Conservation (phyloP, 1,139 yeast genomes). For the Blastobotrys illinoisensis region DNA sequence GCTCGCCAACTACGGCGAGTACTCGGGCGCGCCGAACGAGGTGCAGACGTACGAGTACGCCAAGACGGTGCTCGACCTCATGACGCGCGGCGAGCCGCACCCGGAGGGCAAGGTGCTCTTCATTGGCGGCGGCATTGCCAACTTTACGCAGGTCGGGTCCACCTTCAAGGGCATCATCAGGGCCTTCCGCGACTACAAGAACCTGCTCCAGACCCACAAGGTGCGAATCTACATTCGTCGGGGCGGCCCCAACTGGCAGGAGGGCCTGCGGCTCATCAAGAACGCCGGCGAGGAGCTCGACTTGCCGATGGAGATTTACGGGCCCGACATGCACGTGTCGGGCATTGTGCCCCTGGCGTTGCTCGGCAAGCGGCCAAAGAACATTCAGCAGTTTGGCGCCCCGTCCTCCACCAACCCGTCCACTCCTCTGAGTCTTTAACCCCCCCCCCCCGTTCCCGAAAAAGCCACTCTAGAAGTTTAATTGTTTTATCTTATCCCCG, state of each 20-base stretch:
- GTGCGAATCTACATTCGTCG: conserved; percentile 42
- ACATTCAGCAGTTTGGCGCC: conserved; percentile 35
- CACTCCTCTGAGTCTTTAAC: conserved; percentile 29
- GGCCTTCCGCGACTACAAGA: conserved; percentile 41
- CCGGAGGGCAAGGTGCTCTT: conserved; percentile 41
- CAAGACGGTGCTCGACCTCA: conserved; percentile 42
- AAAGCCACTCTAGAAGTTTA: background rate
- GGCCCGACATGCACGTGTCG: conserved; percentile 47
- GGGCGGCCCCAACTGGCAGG: conserved; percentile 48
- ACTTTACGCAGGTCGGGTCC: conserved; percentile 45
- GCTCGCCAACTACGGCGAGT: conserved; percentile 44
- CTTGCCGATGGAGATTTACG: conserved; percentile 44
- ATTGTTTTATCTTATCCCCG: background rate
- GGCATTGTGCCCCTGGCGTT: conserved; percentile 43
- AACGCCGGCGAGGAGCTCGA: conserved; percentile 43
- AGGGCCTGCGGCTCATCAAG: conserved; percentile 42
- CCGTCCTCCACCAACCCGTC: conserved; percentile 30
- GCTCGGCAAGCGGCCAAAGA: conserved; percentile 37
- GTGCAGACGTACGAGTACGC: conserved; percentile 45
- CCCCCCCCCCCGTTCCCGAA: too few relatives aligned
- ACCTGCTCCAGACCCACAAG: conserved; percentile 36
- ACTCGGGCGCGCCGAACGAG: conserved; percentile 46
- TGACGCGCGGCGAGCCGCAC: conserved; percentile 39
- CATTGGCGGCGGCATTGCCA: conserved; percentile 46
- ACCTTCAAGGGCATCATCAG: conserved; percentile 46